Base-by-base conservation (phyloP, 1,284 basidiomycete species). In the Ustanciosporium gigantosporum region DNA sequence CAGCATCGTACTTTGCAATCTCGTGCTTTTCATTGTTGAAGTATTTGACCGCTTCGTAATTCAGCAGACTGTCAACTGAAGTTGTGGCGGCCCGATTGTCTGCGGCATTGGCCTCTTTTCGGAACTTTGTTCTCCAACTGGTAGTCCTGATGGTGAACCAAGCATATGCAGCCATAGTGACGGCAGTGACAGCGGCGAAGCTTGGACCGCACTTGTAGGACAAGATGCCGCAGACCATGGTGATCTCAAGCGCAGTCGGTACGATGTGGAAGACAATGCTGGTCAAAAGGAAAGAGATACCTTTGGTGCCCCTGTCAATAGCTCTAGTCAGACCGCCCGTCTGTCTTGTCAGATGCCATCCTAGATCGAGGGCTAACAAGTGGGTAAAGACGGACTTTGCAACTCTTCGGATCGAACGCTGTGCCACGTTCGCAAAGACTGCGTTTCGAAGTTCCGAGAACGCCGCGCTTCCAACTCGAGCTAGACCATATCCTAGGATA, bases 41-140 rank as follows among this genome's bases (percentile, higher is more conserved):
- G 75, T 94, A 88, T 90, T 98, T 98, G 70, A 98, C 94, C 13
- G 94, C 94, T 78, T 98, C 94, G 73, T 91, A 98, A 77, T 98
- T 98, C 79, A 98, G 92, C 44, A 98, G 80, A 0, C 91, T 91
- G 77, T 98, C 95, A 9, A 97, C 91, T 2, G 91, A 91, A 1
- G 89, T 85, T 0, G 91, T 91, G 0, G 95, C 95, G 11, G 91
- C 93, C 74, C 89, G 89, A 79, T 98, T 97, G 74, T 98, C 94
- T 0, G 95, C 95, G 38, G 88, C 86, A 79, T 98, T 98, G 0
- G 94, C 94, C 66, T 96, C 85, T 44, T 92, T 87, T 16, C 95
- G 88, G 82, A 97, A 98, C 46, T 86, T 85, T 1, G 92, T 97
- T 58, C 93, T 91, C 95, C 95, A 98, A 3, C 90, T 86, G 0